Percentiles rank a stretch among this genome's conserved stretches.
phyloP scores from a whole-genome alignment of 805 yeast species.

The Nakazawaea populi region DNA sequence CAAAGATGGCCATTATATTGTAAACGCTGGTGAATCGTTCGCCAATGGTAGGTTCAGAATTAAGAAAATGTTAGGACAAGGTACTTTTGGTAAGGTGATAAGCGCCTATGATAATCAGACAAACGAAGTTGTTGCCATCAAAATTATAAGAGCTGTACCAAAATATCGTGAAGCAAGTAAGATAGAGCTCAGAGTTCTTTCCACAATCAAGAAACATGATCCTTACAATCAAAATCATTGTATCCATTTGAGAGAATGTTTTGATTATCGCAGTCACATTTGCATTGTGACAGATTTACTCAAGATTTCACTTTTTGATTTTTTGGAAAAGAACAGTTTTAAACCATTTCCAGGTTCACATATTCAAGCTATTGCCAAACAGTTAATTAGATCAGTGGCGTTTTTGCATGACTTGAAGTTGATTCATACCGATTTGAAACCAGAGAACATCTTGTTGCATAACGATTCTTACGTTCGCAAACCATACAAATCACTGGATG shows the following conservation, averaged over 20 bases:
- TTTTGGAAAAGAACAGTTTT: constrained; percentile 75
- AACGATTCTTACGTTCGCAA: constrained; percentile 41
- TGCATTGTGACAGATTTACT: constrained; percentile 88
- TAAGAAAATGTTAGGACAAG: constrained; percentile 73
- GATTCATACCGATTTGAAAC: constrained; percentile 94
- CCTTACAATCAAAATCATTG: constrained; percentile 66
- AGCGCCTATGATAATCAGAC: constrained; percentile 68
- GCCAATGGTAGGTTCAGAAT: constrained; percentile 72
- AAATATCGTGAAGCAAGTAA: constrained; percentile 94
- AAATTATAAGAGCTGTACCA: constrained; percentile 86
- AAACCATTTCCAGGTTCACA: constrained; percentile 94
- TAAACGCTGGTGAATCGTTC: constrained; percentile 50
- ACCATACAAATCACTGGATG: constrained; percentile 27
- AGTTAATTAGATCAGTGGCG: constrained; percentile 77
- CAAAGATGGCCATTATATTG: constrained; percentile 70
- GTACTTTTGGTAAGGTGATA: constrained; percentile 88
- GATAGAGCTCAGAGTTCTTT: constrained; percentile 80
- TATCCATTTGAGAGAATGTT: constrained; percentile 80
- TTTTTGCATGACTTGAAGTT: constrained; percentile 85
- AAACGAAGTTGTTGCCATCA: constrained; percentile 72
- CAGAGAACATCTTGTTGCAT: constrained; percentile 81
- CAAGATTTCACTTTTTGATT: constrained; percentile 84
- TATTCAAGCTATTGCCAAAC: constrained; percentile 83
- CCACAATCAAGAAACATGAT: constrained; percentile 69
- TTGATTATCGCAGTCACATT: constrained; percentile 90